Conservation (phyloP, 75 land plant species). For the Pinus albicaulis region DNA sequence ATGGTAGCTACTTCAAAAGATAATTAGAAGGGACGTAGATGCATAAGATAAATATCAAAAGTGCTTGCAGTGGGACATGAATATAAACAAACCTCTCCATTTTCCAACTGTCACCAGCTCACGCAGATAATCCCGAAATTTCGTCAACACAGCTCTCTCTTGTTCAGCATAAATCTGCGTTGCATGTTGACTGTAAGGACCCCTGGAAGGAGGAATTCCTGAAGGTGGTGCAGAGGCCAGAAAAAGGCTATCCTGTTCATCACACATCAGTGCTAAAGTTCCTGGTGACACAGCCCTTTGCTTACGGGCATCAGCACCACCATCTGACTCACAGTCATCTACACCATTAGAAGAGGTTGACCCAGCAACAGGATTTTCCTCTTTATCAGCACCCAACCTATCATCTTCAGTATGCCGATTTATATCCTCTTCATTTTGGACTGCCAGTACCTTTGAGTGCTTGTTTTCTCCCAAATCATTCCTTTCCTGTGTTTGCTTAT, state of each 20-base stretch:
- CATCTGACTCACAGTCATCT: constrained; percentile 43
- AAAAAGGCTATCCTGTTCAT: constrained; percentile 87
- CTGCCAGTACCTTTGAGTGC: background rate
- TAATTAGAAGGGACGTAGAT: background rate
- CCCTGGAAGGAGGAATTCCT: constrained; percentile 22
- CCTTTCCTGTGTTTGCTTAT: background rate
- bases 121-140: constrained; percentile 76
- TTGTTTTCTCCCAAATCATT: constrained; percentile 7
- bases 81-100: constrained; percentile 57
- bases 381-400: constrained; percentile 5
- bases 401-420: constrained; percentile 5
- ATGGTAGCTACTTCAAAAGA: background rate
- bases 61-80: background rate
- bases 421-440: constrained; percentile 5
- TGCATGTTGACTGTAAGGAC: constrained; percentile 19
- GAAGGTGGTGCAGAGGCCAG: constrained; percentile 61
- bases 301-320: constrained; percentile 28
- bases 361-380: background rate
- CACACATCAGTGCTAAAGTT: constrained; percentile 96
- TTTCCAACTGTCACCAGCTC: constrained; percentile 69
- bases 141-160: constrained; percentile 71
- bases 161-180: constrained; percentile 77
- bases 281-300: constrained; percentile 93
- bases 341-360: constrained; percentile 4
- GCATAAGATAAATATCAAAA: background rate